Evolutionary conservation across 345 rosid genomes (phyloP), one percentile per base, ranked within the genome.

Genomic region (Pistacia vera): DNA sequence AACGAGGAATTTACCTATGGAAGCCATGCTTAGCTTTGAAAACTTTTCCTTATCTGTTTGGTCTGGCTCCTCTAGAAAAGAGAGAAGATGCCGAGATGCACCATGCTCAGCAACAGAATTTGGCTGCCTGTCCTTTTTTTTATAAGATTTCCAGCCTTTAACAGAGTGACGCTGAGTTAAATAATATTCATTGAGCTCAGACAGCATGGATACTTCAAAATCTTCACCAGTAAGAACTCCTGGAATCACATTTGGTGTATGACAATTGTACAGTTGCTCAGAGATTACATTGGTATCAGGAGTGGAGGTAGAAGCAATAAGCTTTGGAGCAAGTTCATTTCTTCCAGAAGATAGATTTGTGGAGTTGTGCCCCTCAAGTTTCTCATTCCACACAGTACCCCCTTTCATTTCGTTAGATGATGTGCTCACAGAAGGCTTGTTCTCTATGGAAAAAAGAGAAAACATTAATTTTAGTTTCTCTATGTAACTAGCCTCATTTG

Each of bases 11-110:
- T 30, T 63, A 63, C 60, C 64, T 12, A 58, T 68, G 57, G 57
- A 61, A 46, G 58, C 65, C 55, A 18, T 30, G 6, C 57, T 76
- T 41, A 36, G 63, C 68, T 63, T 73, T n/a, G 77, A 76, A 54
- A 54, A 68, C 61, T 51, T 66, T 56, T 52, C 81, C 11, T 54
- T 10, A 18, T 76, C 78, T 36, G 64, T 67, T 64, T 64, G 51
- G 51, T 58, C 63, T 30, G 38, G 57, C 22, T 63, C 75, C 12
- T 38, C 56, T 7, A 44, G 41, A 59, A 48, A 28, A 58, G 75
- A 52, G 70, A 72, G n/a, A 36, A 54, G 55, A 44, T 28, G 56
- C 65, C 38, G 60, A 41, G 69, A 48, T 17, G 41, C 62, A 72
- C 52, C 73, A 76, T 38, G 36, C 54, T 63, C 35, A 56, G 28